phyloP scores from a whole-genome alignment of 768 basidiomycete species.

The Hortiboletus campestris region DNA sequence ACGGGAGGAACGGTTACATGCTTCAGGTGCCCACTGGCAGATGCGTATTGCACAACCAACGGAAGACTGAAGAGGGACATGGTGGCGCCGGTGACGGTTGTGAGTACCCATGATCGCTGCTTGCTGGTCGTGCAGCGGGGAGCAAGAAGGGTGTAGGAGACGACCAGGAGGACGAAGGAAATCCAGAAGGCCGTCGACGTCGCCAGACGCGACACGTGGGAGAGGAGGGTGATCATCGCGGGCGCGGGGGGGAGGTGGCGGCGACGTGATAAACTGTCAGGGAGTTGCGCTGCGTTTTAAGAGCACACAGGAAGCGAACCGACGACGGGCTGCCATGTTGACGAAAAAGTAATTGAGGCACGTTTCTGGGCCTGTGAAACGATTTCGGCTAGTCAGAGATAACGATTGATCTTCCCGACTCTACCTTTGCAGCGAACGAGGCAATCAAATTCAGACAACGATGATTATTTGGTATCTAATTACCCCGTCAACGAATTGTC shows the following conservation, averaged over 20 bases:
- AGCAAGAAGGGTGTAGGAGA: conserved; percentile 32
- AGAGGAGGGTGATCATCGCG: conserved; percentile 23
- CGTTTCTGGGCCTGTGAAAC: conserved; percentile 26
- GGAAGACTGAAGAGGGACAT: conserved; percentile 46
- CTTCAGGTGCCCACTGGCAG: conserved; percentile 27
- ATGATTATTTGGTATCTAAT: not conserved
- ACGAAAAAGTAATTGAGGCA: conserved; percentile 17
- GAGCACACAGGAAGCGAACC: conserved; percentile 17
- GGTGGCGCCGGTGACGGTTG: conserved; percentile 36
- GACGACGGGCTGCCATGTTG: conserved; percentile 4
- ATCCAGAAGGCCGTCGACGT: conserved; percentile 24
- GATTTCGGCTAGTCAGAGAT: conserved; percentile 18
- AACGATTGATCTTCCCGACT: conserved; percentile 7
- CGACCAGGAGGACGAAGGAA: conserved; percentile 15
- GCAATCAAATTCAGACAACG: not conserved
- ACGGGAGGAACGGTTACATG: conserved; percentile 19
- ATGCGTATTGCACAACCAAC: conserved; percentile 32
- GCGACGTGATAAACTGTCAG: conserved; percentile 20
- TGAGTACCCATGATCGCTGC: conserved; percentile 50
- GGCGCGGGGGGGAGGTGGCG: conserved; percentile 13
- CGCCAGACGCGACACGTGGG: conserved; percentile 17
- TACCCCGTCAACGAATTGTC: not conserved
- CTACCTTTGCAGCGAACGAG: conserved; percentile 13
- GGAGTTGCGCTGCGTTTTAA: conserved; percentile 23
- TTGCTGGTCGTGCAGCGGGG: conserved; percentile 34